phyloP scores from a whole-genome alignment of 2,329 filamentous ascomycete species.

The Colletotrichum musae region DNA sequence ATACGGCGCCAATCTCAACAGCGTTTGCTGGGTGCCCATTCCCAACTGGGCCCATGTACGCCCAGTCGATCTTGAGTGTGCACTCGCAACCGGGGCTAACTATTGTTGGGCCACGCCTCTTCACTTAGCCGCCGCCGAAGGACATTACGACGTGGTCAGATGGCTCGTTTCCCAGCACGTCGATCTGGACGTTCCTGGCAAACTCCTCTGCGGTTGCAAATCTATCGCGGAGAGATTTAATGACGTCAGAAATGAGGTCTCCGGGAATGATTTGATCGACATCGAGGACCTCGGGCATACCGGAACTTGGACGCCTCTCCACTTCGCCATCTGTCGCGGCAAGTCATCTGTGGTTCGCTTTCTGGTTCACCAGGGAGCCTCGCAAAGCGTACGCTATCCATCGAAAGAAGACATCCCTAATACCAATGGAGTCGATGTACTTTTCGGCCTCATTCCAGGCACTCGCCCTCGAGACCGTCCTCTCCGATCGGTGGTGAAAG shows the following conservation, averaged over 20 bases:
- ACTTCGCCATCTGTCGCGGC: conserved; percentile 8
- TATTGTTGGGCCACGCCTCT: neutral
- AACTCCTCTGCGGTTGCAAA: neutral
- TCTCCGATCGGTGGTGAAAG: too few species aligned
- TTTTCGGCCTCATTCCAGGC: too few species aligned
- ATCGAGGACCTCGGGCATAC: too few species aligned
- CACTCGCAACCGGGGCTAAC: neutral
- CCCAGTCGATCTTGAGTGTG: too few species aligned
- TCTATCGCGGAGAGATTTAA: neutral
- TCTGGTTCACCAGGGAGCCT: neutral
- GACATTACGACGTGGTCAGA: neutral
- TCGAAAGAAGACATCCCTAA: too few species aligned
- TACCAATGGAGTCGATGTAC: too few species aligned
- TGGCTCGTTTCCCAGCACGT: conserved; percentile 1
- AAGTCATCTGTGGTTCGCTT: neutral
- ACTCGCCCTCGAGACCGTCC: too few species aligned
- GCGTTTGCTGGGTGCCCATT: neutral
- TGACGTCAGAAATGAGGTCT: too few species aligned
- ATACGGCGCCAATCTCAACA: neutral
- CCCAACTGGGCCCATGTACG: neutral
- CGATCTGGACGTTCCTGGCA: neutral
- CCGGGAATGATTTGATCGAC: too few species aligned
- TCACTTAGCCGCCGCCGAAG: neutral
- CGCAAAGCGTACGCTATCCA: neutral
- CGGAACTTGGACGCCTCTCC: neutral